Evolutionary conservation across 257 asterid species (phyloP), one percentile per base, ranked within the genome.

Genomic region (Phtheirospermum japonicum): DNA sequence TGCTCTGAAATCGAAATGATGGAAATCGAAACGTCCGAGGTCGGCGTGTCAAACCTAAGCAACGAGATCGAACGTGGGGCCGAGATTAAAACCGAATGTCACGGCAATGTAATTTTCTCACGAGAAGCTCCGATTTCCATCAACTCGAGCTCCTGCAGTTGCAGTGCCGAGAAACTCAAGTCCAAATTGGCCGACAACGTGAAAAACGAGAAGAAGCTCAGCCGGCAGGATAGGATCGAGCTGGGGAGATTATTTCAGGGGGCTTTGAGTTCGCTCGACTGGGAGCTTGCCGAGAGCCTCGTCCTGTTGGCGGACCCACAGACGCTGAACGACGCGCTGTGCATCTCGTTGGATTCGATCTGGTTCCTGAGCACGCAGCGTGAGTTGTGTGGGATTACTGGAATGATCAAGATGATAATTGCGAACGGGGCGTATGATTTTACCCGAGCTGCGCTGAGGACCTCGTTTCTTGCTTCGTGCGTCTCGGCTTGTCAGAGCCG

Each of bases 401-500:
- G 83, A 40, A 70, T 89, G 76, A 89, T 89, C 69, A 85, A 83
- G 83, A 92, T 82, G 82, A 75, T 89, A 28, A 79, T 92, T 26
- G 68, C 79, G 28, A 82, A 82, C 70, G 99, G 99, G 65, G 99
- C 99, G 0, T 85, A 71, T 69, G 99, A 89, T 75, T 92, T 89
- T 70, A 89, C 94, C 11, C 75, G 99, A 71, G 99, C 97, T 64
- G 89, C 87, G 7, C 86, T 92, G 26, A 82, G 99, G 82, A 92
- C 99, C 59, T 92, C 97, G 13, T 92, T 92, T 78, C 97, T 92
- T 49, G 97, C 99, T 70, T 89, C 99, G 2, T 85, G 97, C 55
- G 97, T 92, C 63, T 85, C 97, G 50, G 99, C 99, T 60, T 92
- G 99, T 71, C 96, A 89, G 79, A 92, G 97, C 71, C 89, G 90